Percentiles rank a stretch among this genome's conserved stretches.
Conservation (phyloP, 2,329 filamentous ascomycete genomes). For the Pestalotiopsis sp. region DNA sequence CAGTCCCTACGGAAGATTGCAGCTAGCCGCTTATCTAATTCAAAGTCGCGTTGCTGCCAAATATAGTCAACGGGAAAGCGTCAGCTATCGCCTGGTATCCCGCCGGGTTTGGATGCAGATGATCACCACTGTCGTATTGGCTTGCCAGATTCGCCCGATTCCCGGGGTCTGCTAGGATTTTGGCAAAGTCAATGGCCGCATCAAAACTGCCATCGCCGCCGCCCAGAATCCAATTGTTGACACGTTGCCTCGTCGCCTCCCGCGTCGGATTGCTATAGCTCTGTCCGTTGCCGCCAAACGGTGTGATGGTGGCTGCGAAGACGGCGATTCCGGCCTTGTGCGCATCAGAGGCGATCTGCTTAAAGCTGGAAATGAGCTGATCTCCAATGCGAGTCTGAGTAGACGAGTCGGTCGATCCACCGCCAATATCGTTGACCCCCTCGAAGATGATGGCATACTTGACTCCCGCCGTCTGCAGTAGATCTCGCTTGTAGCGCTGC, state of each 20-base stretch:
- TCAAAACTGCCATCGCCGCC: slow-evolving; percentile 56
- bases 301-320: slow-evolving; percentile 69
- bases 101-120: slow-evolving; percentile 62
- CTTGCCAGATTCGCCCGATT: slow-evolving; percentile 50
- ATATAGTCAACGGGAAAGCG: slow-evolving; percentile 58
- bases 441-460: slow-evolving; percentile 68
- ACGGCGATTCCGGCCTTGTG: slow-evolving; percentile 57
- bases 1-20: background rate
- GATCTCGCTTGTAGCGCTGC: slow-evolving; percentile 65
- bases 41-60: slow-evolving; percentile 30
- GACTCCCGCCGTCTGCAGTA: slow-evolving; percentile 59
- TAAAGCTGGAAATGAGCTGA: slow-evolving; percentile 58
- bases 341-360: slow-evolving; percentile 58
- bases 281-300: slow-evolving; percentile 56
- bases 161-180: slow-evolving; percentile 52
- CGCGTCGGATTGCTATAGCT: slow-evolving; percentile 56
- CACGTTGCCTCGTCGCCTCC: slow-evolving; percentile 56
- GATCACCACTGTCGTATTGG: slow-evolving; percentile 64
- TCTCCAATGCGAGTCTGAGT: slow-evolving; percentile 54
- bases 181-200: slow-evolving; percentile 65
- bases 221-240: slow-evolving; percentile 64
- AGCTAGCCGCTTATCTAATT: background rate
- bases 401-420: slow-evolving; percentile 42
- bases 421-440: slow-evolving; percentile 71
- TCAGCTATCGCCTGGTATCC: slow-evolving; percentile 65